Evolutionary conservation across 306 rosid species (phyloP).

Genomic region (Cucumis cinereus): DNA sequence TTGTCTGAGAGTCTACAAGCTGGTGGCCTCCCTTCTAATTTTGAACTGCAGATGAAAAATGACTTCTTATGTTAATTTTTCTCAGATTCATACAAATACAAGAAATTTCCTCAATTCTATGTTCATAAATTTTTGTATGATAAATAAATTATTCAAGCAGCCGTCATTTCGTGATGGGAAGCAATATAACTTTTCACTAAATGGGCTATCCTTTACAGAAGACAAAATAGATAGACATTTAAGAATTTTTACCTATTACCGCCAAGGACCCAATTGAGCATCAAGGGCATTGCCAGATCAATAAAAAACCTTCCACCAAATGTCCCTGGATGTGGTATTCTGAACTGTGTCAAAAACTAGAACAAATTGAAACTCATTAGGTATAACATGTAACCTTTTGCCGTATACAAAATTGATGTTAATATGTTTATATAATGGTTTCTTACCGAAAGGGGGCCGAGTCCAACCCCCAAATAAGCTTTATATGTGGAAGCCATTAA

Average conservation of each 20-base stretch:
- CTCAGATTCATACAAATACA: background rate
- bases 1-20: conserved; percentile 91
- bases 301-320: conserved; percentile 80
- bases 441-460: conserved; percentile 80
- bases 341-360: conserved; percentile 80
- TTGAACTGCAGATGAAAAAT: conserved; percentile 47
- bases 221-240: background rate
- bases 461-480: conserved; percentile 88
- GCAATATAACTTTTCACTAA: background rate
- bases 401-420: background rate
- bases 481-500: conserved; percentile 87
- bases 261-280: conserved; percentile 94
- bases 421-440: background rate
- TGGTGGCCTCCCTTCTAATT: conserved; percentile 78
- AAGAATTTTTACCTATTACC: conserved; percentile 62
- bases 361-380: background rate
- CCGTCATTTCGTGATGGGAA: background rate
- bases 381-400: background rate
- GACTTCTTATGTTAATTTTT: background rate
- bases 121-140: background rate
- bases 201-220: background rate
- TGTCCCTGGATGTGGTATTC: conserved; percentile 95
- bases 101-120: background rate
- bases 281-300: conserved; percentile 68
- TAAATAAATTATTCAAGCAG: background rate